These are phyloP conservation scores for Cajanus cajan DNA, from an alignment of 306 rosid species.

Conservation along the genomic window DNA sequence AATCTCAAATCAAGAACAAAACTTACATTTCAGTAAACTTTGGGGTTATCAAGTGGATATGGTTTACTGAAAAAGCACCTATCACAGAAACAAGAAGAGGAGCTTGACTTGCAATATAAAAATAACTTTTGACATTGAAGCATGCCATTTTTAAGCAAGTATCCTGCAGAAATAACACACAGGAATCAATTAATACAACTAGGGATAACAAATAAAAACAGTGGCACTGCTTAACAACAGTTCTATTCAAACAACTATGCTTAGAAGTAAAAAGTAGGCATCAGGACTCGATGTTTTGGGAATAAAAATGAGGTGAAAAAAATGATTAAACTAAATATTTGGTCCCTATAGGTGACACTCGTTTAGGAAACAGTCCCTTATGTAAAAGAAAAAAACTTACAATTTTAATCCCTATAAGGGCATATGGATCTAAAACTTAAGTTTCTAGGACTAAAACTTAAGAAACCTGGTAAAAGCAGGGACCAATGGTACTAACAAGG, in stretches of 20 bases:
- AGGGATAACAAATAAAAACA: neutral
- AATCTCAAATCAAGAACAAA: slow-evolving; percentile 14
- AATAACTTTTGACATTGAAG: slow-evolving; percentile 41
- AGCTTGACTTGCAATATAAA: slow-evolving; percentile 40
- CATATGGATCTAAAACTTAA: neutral
- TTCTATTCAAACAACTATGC: neutral
- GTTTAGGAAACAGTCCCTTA: neutral
- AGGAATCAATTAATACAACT: slow-evolving; percentile 19
- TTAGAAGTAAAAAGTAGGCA: neutral
- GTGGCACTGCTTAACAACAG: neutral
- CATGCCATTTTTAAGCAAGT: slow-evolving; percentile 38
- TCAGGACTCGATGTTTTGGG: slow-evolving; percentile 2
- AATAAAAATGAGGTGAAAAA: neutral
- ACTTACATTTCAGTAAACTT: neutral
- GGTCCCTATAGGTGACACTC: neutral
- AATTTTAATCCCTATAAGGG: neutral
- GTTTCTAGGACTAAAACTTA: neutral
- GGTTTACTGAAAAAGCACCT: slow-evolving; percentile 27
- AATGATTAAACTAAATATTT: neutral
- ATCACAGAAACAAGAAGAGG: slow-evolving; percentile 44
- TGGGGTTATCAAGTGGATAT: slow-evolving; percentile 4
- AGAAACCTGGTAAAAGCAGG: neutral
- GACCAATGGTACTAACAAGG: neutral
- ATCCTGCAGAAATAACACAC: slow-evolving; percentile 51
- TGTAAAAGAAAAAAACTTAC: neutral